Evolutionary conservation across 768 basidiomycete genomes (phyloP), one percentile per base, ranked within the genome.

Genomic region (Tephrocybe sp.): DNA sequence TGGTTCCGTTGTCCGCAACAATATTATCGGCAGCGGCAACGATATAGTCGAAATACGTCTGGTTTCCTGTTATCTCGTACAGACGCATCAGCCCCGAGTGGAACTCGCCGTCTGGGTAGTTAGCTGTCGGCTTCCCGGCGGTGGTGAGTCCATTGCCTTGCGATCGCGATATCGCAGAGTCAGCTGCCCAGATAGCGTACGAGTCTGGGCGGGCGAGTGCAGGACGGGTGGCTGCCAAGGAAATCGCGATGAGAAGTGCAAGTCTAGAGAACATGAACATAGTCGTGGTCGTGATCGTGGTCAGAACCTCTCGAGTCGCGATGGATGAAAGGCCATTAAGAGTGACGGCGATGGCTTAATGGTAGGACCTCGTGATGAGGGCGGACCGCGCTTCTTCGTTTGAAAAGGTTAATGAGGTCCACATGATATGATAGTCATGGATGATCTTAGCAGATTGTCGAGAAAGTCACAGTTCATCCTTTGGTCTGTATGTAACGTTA

Each of bases 131-230:
- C 5, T 47, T 63, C 16, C 72, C 72, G 20, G 51, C 60, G 0
- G 68, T 48, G 20, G 60, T 62, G 7, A 74, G 60, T 4, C 75
- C 74, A 58, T 76, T 73, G 2, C 76, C 76, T 59, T 78, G 76
- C 1, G 64, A 63, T 6, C 75, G 67, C 22, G 65, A 56, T 49
- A 78, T 77, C 1, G 66, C 72, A 1, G 75, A 77, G 48, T 76
- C 72, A 5, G 74, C 75, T 7, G 74, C 74, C 74, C 75, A 78
- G 5, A 68, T 62, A 5, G 74, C 73, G 43, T 76, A 72, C 12
- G 75, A 76, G 2, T 51, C 22, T 14, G 69, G 71, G 1, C 66
- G 62, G 16, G 71, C 71, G 11, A 26, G 22, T 17, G 45, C 48
- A 16, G 23, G n/a, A n/a, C n/a, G 5, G 41, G 17, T 17, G 20